Evolutionary conservation across 2,329 filamentous ascomycete genomes (phyloP), one percentile per base, ranked within the genome.

Genomic region (Coniochaeta prunicola): DNA sequence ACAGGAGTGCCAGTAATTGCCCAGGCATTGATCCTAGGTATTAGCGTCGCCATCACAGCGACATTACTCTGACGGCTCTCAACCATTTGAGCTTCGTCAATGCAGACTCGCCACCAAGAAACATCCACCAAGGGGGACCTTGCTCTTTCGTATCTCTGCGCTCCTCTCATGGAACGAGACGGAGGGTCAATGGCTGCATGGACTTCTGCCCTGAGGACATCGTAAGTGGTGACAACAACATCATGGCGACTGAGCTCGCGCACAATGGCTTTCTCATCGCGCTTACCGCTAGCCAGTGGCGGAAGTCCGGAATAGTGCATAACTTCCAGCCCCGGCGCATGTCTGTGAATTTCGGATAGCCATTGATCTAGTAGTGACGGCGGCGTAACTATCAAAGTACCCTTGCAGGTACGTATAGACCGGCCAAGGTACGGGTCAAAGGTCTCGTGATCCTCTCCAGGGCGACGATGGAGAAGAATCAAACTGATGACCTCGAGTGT

Each of bases 1-100:
- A 97, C 81, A 0, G 94, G 94, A 0, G 94, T 99, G 45, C 91
- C 94, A 0, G 91, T 93, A 42, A 99, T 86, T 15, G 89, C 92
- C 94, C 94, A 97, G 2, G 91, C 88, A 73, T 96, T 92, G 63
- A 90, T 74, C 30, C 94, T 83, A 50, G 93, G 92, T 61, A 99
- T 88, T 28, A 88, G 77, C 42, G 86, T 84, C 36, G 92, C 92
- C 15, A 97, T 86, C 53, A 81, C 84, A 1, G 94, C 92, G 30
- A 93, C 90, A 64, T 91, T 87, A 65, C 86, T 92, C 4, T 96
- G 86, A 34, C 92, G 91, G 64, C 85, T 93, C 69, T 97, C 93
- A 45, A 97, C 86, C 89, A 96, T 96, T 68, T 99, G 94, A 0
- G 93, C 87, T 76, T 87, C 92, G 60, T 89, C 87, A 1, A 89